Conservation (phyloP, 2,329 filamentous ascomycete species). For the Apiospora saccharicola region DNA sequence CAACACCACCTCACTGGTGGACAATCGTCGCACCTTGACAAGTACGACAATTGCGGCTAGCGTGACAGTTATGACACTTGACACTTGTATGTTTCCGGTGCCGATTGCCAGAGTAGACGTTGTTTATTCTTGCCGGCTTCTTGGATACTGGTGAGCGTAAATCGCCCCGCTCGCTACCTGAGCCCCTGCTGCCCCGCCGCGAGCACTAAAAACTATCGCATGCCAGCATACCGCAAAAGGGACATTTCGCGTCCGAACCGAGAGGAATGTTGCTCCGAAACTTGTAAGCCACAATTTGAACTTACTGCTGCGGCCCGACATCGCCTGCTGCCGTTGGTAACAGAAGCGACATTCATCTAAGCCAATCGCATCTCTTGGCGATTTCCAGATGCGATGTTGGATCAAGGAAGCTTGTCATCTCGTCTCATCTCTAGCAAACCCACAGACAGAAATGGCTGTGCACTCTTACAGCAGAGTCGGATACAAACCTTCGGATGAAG, state of each 20-base stretch:
- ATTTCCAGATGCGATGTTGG: not conserved
- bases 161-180: not conserved
- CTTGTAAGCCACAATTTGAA: not conserved
- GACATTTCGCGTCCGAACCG: not conserved
- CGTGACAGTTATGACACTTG: not conserved
- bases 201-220: not conserved
- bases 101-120: not conserved
- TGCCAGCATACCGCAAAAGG: not conserved
- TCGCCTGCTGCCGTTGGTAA: not conserved
- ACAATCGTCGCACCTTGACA: not conserved
- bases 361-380: slow-evolving; percentile 2
- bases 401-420: not conserved
- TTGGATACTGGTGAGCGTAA: not conserved
- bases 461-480: too few relatives aligned
- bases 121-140: not conserved
- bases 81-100: slow-evolving; percentile 7
- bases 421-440: not conserved
- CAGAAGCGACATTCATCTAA: not conserved
- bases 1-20: slow-evolving; percentile 11
- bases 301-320: not conserved
- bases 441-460: slow-evolving; percentile 3
- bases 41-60: not conserved
- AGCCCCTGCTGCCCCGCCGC: not conserved
- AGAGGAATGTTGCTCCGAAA: not conserved
- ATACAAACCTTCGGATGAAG: not conserved